Conservation (phyloP, 164 flowering plant genomes). For the Vitis labrusca region DNA sequence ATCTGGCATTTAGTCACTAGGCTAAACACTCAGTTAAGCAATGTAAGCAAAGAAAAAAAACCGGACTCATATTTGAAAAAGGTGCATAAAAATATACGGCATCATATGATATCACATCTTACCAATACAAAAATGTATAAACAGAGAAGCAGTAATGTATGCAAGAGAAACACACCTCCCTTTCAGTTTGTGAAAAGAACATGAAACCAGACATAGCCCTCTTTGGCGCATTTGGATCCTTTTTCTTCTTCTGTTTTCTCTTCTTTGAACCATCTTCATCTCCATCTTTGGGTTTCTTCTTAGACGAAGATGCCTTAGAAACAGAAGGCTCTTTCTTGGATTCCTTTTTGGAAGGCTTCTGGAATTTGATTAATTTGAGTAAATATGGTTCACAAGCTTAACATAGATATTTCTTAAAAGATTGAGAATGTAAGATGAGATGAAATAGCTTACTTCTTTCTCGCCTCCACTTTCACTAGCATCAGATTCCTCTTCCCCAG, state of each 20-base stretch:
- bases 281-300: conserved; percentile 69
- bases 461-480: conserved; percentile 73
- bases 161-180: conserved; percentile 59
- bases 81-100: too few species aligned
- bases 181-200: conserved; percentile 79
- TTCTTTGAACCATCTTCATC: conserved; percentile 79
- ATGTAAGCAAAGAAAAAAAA: too few species aligned
- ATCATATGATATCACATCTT: too few species aligned
- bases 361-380: conserved; percentile 20
- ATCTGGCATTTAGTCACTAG: too few species aligned
- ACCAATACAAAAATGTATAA: neutral
- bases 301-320: conserved; percentile 54
- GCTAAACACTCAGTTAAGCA: too few species aligned
- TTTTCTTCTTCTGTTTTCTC: conserved; percentile 87
- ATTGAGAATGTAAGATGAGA: neutral
- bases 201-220: conserved; percentile 81
- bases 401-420: neutral
- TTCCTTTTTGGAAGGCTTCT: conserved; percentile 76
- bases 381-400: neutral
- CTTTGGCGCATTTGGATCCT: conserved; percentile 99
- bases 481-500: conserved; percentile 87
- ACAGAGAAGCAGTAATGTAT: neutral
- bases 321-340: conserved; percentile 55
- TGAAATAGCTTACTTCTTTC: conserved; percentile 49
- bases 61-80: too few species aligned